Conservation (phyloP, 1,139 yeast genomes). For the Yamadazyma sp. region DNA sequence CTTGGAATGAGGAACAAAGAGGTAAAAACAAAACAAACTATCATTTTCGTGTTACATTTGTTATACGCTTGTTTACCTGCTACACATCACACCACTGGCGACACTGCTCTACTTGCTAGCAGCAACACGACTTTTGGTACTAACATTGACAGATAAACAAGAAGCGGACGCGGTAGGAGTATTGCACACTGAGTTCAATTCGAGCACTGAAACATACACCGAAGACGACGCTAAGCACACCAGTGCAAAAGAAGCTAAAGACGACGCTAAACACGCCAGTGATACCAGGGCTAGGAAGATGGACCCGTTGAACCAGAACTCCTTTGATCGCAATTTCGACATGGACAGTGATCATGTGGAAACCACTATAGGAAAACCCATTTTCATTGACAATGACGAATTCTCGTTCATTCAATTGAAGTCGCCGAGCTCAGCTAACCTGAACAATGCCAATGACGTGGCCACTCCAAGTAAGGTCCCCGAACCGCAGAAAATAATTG, state of each 20-base stretch:
- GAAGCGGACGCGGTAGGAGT: constrained; percentile 1
- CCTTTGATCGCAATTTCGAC: constrained; percentile 31
- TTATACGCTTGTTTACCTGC: neutral
- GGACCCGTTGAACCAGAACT: constrained; percentile 9
- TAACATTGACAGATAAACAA: neutral
- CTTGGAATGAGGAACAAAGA: constrained; percentile 1
- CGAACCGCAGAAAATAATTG: neutral
- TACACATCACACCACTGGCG: neutral
- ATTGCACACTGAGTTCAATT: constrained; percentile 26
- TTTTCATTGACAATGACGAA: constrained; percentile 23
- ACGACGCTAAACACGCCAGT: constrained; percentile 15
- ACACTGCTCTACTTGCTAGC: too few species aligned
- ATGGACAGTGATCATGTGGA: constrained; percentile 20
- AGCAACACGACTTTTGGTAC: neutral
- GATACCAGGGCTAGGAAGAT: too few species aligned
- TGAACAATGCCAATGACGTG: neutral
- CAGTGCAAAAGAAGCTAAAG: constrained; percentile 46
- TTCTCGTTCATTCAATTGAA: constrained; percentile 22
- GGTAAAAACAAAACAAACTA: constrained; percentile 1
- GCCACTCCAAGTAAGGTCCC: neutral
- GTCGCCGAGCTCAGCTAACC: neutral
- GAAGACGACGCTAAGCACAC: constrained; percentile 26
- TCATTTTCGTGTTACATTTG: neutral
- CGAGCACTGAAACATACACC: constrained; percentile 45
- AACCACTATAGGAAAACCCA: constrained; percentile 13